Base-by-base conservation (phyloP, 345 rosid genomes). In the Populus ilicifolia region DNA sequence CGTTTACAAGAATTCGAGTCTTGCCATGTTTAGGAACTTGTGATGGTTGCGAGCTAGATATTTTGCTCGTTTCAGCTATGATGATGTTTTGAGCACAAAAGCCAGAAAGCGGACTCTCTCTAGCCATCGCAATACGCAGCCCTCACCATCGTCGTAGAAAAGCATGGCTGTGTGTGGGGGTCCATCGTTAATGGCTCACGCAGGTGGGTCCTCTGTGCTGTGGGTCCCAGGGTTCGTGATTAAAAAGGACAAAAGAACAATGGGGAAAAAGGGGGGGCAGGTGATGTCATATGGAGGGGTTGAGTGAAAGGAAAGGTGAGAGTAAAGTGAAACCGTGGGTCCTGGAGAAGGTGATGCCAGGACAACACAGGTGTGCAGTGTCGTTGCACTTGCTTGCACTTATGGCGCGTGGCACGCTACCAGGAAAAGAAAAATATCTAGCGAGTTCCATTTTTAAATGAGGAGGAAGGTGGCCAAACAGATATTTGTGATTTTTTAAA, bases 291-390 rank as follows among this genome's bases (percentile, higher is more conserved):
- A n/a, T 0, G 5, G 38, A 29, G 36, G 67, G 14, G 5, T 81
- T 7, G 80, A 66, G 79, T 38, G 67, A 52, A 69, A 48, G 25
- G 18, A 33, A 69, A 71, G 69, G 71, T 23, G 38, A 67, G 78
- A 54, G 7, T 25, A 43, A 30, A 44, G 62, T 5, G 74, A 75
- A 80, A 75, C 85, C 78, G 71, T 79, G 79, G 80, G 83, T 64
- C 69, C 29, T 23, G 29, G 69, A 20, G 52, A 13, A 9, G 25
- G 52, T 6, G 27, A 43, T 0, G 20, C 2, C n/a, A 29, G 44
- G 8, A 54, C 56, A 6, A 13, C 17, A 46, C 62, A 18, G 23
- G 50, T 29, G 25, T 13, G 21, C 64, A 38, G 25, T 14, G 27
- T 35, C 12, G 44, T 20, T 14, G 5, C 8, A 5, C 74, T 11